Conservation (phyloP, 768 basidiomycete genomes). For the Panus rudis region DNA sequence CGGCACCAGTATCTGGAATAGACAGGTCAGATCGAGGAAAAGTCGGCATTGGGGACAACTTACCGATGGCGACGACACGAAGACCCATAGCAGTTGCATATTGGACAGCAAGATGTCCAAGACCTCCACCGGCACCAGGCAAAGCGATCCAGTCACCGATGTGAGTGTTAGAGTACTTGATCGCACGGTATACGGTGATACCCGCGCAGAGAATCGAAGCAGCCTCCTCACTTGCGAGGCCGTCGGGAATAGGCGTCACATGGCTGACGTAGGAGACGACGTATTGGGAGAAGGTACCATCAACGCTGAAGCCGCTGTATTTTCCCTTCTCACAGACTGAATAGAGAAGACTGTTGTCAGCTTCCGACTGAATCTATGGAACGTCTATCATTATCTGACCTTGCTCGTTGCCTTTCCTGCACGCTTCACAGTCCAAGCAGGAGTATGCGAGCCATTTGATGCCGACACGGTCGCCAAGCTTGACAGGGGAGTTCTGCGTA, state of each 20-base stretch:
- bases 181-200: constrained; percentile 79
- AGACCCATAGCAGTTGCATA: constrained; percentile 76
- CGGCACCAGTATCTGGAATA: constrained; percentile 57
- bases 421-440: constrained; percentile 71
- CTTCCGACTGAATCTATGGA: neutral
- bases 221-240: constrained; percentile 55
- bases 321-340: constrained; percentile 54
- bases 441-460: constrained; percentile 77
- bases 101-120: constrained; percentile 80
- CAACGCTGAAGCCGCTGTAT: constrained; percentile 63
- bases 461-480: constrained; percentile 75
- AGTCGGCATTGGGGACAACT: constrained; percentile 2
- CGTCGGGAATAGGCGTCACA: constrained; percentile 77
- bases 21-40: neutral
- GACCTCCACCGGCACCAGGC: constrained; percentile 75
- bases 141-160: constrained; percentile 74
- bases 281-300: constrained; percentile 75
- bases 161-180: constrained; percentile 61
- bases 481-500: constrained; percentile 52
- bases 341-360: constrained; percentile 1
- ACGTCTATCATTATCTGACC: constrained; percentile 31
- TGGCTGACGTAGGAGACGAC: constrained; percentile 64
- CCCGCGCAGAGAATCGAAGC: constrained; percentile 81
- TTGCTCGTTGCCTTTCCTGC: constrained; percentile 71
- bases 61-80: constrained; percentile 70